Evolutionary conservation across 768 basidiomycete genomes (phyloP).

Genomic region (Lepiota venenata): DNA sequence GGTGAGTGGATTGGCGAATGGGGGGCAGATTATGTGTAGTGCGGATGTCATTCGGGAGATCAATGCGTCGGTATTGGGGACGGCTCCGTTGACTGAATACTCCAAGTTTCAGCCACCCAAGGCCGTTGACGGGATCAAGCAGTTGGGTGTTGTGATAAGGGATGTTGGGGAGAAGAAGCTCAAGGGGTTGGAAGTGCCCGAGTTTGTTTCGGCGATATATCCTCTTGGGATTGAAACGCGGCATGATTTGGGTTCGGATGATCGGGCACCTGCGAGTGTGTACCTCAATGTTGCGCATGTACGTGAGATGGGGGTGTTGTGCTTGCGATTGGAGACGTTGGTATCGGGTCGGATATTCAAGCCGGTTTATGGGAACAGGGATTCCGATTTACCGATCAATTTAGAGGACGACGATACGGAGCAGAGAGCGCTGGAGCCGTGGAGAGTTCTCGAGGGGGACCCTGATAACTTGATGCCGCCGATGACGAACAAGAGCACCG

Average conservation of each 20-base stretch:
- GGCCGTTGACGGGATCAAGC: slow-evolving; percentile 72
- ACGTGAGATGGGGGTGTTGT: slow-evolving; percentile 65
- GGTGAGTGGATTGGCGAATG: slow-evolving; percentile 77
- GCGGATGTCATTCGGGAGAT: slow-evolving; percentile 85
- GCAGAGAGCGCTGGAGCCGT: background rate
- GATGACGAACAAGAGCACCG: slow-evolving; percentile 66
- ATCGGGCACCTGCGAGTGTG: slow-evolving; percentile 45
- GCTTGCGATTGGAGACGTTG: slow-evolving; percentile 78
- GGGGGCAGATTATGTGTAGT: slow-evolving; percentile 93
- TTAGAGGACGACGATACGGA: slow-evolving; percentile 26
- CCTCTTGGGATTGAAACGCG: slow-evolving; percentile 72
- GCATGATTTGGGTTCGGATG: slow-evolving; percentile 44
- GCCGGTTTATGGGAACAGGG: slow-evolving; percentile 39
- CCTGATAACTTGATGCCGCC: slow-evolving; percentile 63
- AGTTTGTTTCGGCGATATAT: slow-evolving; percentile 82
- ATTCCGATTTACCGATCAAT: slow-evolving; percentile 23
- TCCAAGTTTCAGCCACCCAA: slow-evolving; percentile 52
- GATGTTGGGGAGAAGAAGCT: slow-evolving; percentile 88
- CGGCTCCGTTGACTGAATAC: slow-evolving; percentile 56
- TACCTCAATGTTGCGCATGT: slow-evolving; percentile 74
- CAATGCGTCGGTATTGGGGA: slow-evolving; percentile 53
- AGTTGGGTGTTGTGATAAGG: slow-evolving; percentile 65
- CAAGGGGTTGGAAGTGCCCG: slow-evolving; percentile 92
- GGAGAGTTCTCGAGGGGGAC: slow-evolving; percentile 49
- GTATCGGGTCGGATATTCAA: slow-evolving; percentile 60